Base-by-base conservation (phyloP, 352 stramenopile species). In the Albugo candida region DNA sequence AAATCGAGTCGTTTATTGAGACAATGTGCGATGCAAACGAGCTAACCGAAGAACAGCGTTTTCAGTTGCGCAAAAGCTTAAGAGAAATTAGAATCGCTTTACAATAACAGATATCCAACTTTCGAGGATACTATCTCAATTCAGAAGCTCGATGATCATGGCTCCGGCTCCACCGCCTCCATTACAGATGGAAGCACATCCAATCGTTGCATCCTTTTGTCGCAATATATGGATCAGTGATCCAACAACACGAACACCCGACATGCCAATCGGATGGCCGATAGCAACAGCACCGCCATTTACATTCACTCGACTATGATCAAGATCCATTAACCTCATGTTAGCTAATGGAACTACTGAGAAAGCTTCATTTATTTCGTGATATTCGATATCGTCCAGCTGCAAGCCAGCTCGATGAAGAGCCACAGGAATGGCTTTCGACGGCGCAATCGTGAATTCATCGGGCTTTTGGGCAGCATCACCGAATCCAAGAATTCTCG, bases 331-430 rank as follows among this genome's bases (percentile, higher is more conserved):
- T 36, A 97, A 62, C 38, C 86, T 67, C 65, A 93, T 95, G 66
- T 98, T 98, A 21, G 83, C 92, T 21, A 99, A 62, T 5, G 87
- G 75, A 16, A 99, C 95, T 20, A 98, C 93, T 12, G 91, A 85
- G 64, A 99, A 99, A 16, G 95, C 95, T 62, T 99, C 95, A 65
- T 99, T 99, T 61, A 99, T 97, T 73, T 99, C 95, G 61, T 97
- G 86, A 66, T 94, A 98, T 47, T 99, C 92, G 17, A 99, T 76
- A 63, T 99, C 94, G 24, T 60, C 78, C 12, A 94, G 43, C 44
- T 75, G 62, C 36, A 98, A 48, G 21, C 88, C 91, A 1, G 94
- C 93, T 54, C 93, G 70, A 49, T 85, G 46, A 18, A 98, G 61
- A 14, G 94, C 94, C 27, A 87, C 41, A 6, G 94, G 93, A 45